Percentiles rank a stretch among this genome's conserved stretches.
These are phyloP conservation scores for Eutrema salsugineum DNA, from an alignment of 441 rosid genomes.

Conservation along the genomic window DNA sequence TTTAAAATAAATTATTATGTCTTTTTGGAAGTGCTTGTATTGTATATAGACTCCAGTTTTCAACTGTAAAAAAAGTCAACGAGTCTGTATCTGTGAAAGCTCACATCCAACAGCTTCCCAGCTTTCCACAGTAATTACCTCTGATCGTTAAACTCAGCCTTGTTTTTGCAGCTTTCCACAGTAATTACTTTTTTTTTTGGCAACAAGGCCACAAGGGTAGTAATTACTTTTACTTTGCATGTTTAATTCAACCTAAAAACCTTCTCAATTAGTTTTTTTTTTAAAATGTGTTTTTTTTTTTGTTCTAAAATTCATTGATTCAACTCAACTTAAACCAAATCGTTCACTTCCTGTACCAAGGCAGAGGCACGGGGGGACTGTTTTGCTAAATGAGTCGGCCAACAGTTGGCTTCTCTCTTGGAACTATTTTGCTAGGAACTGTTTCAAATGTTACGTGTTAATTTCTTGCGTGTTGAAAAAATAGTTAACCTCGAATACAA, in stretches of 20 bases:
- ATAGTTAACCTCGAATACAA: background rate
- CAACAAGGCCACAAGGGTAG: too few species aligned
- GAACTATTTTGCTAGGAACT: too few species aligned
- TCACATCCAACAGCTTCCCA: conserved; percentile 20
- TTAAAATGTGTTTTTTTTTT: too few species aligned
- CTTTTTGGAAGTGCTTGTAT: background rate
- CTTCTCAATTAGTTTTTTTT: background rate
- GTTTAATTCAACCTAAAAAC: background rate
- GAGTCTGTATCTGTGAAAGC: conserved; percentile 20
- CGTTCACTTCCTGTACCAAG: too few species aligned
- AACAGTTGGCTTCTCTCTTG: too few species aligned
- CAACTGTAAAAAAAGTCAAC: conserved; percentile 11
- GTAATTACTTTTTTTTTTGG: background rate
- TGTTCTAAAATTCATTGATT: too few species aligned
- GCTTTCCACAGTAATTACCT: conserved; percentile 21
- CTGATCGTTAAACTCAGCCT: conserved; percentile 16
- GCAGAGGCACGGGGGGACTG: too few species aligned
- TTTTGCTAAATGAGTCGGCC: too few species aligned
- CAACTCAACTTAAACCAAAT: too few species aligned
- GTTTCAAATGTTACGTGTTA: background rate
- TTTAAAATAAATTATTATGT: background rate
- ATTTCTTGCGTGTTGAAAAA: background rate
- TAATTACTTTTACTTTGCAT: background rate
- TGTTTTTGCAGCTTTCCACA: conserved; percentile 15
- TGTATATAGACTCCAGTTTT: background rate